Conservation (phyloP, 2,329 filamentous ascomycete genomes). For the Cladophialophora exuberans region DNA sequence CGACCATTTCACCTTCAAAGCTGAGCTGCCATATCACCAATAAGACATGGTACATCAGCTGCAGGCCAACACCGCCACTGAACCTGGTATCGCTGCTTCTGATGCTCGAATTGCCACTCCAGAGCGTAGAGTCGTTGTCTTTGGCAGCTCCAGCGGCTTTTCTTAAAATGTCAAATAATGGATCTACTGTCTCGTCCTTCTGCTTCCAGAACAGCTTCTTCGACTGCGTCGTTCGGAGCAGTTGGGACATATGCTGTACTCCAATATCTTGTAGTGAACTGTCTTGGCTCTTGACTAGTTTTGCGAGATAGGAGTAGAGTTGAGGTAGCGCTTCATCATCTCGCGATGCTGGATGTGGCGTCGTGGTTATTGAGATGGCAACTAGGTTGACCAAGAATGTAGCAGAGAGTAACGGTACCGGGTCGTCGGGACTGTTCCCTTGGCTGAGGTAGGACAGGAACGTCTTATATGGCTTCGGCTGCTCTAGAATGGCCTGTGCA, state of each 20-base stretch:
- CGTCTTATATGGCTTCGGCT: constrained; percentile 71
- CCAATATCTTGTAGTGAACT: constrained; percentile 93
- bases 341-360: constrained; percentile 62
- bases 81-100: constrained; percentile 67
- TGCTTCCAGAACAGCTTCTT: constrained; percentile 90
- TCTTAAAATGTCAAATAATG: constrained; percentile 77
- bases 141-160: constrained; percentile 74
- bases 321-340: constrained; percentile 78
- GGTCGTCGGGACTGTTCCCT: constrained; percentile 80
- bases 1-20: constrained; percentile 74
- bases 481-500: constrained; percentile 73
- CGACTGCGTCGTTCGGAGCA: constrained; percentile 75
- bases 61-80: constrained; percentile 80
- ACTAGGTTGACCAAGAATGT: constrained; percentile 83
- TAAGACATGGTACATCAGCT: constrained; percentile 91
- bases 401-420: constrained; percentile 86
- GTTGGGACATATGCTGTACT: constrained; percentile 84
- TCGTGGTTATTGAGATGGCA: constrained; percentile 62
- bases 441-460: constrained; percentile 84
- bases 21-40: constrained; percentile 95
- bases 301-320: constrained; percentile 83
- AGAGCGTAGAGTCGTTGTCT: constrained; percentile 65
- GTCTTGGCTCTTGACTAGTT: constrained; percentile 81
- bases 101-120: constrained; percentile 56
- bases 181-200: constrained; percentile 78